These are phyloP conservation scores for Termitomyces sp. DNA, from an alignment of 768 basidiomycete genomes.

Conservation along the genomic window DNA sequence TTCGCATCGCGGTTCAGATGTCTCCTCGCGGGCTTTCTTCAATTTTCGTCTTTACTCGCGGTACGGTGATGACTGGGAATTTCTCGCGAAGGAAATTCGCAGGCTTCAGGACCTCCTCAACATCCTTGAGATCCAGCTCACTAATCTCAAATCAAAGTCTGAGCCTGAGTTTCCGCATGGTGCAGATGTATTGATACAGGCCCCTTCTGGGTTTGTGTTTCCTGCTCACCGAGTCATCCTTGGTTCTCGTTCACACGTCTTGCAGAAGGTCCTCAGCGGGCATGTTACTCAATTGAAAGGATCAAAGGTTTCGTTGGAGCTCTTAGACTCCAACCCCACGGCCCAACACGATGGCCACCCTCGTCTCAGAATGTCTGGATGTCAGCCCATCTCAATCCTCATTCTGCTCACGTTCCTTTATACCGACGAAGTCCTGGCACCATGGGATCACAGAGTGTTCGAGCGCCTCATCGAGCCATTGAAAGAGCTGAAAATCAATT, in stretches of 20 bases:
- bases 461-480: constrained; percentile 39
- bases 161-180: constrained; percentile 38
- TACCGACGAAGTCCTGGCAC: constrained; percentile 73
- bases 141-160: constrained; percentile 18
- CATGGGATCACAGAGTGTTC: constrained; percentile 79
- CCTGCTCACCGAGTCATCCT: constrained; percentile 70
- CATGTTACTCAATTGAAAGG: constrained; percentile 23
- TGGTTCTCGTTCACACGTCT: constrained; percentile 48
- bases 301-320: constrained; percentile 29
- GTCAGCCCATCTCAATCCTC: constrained; percentile 64
- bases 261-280: constrained; percentile 42
- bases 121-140: constrained; percentile 27
- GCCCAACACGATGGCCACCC: constrained; percentile 3
- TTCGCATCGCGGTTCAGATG: neutral
- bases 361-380: constrained; percentile 47
- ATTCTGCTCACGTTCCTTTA: constrained; percentile 86
- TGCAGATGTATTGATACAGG: constrained; percentile 59
- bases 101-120: constrained; percentile 31
- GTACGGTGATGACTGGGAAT: constrained; percentile 30
- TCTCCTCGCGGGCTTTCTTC: neutral
- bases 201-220: constrained; percentile 40
- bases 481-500: constrained; percentile 36
- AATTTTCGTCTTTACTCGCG: neutral
- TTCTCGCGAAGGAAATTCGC: constrained; percentile 29
- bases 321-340: constrained; percentile 13